phyloP scores from a whole-genome alignment of 192 early-diverging fungal genomes.

The Backusella australiensis region DNA sequence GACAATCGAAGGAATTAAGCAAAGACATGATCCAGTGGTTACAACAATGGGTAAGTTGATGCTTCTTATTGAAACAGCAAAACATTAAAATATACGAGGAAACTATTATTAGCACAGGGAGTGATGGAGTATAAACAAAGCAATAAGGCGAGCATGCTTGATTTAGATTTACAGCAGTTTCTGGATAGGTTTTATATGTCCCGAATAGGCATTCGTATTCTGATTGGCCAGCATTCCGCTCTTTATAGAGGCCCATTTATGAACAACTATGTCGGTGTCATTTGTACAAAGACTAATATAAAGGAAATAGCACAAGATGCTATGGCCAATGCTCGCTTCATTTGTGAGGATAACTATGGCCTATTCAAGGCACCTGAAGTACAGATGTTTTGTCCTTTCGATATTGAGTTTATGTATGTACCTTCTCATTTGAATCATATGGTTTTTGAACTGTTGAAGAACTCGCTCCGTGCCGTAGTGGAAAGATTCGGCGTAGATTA shows the following conservation, averaged over 20 bases:
- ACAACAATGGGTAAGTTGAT: slow-evolving; percentile 67
- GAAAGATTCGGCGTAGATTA: slow-evolving; percentile 83
- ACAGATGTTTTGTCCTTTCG: slow-evolving; percentile 63
- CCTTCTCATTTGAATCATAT: slow-evolving; percentile 96
- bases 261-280: slow-evolving; percentile 86
- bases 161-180: slow-evolving; percentile 84
- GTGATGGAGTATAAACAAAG: slow-evolving; percentile 86
- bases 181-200: slow-evolving; percentile 96
- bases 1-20: slow-evolving; percentile 88
- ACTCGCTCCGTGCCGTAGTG: slow-evolving; percentile 91
- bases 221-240: slow-evolving; percentile 83
- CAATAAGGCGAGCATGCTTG: slow-evolving; percentile 41
- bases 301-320: slow-evolving; percentile 82
- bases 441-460: slow-evolving; percentile 97
- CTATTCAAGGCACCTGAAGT: slow-evolving; percentile 79
- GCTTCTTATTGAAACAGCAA: background rate
- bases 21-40: slow-evolving; percentile 89
- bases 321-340: slow-evolving; percentile 83
- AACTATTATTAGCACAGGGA: slow-evolving; percentile 70
- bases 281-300: slow-evolving; percentile 86
- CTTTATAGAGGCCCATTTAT: slow-evolving; percentile 60
- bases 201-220: slow-evolving; percentile 95
- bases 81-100: background rate
- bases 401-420: slow-evolving; percentile 94
- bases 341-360: slow-evolving; percentile 90